Base-by-base conservation (phyloP, 768 basidiomycete species). In the Trametes sanguinea region DNA sequence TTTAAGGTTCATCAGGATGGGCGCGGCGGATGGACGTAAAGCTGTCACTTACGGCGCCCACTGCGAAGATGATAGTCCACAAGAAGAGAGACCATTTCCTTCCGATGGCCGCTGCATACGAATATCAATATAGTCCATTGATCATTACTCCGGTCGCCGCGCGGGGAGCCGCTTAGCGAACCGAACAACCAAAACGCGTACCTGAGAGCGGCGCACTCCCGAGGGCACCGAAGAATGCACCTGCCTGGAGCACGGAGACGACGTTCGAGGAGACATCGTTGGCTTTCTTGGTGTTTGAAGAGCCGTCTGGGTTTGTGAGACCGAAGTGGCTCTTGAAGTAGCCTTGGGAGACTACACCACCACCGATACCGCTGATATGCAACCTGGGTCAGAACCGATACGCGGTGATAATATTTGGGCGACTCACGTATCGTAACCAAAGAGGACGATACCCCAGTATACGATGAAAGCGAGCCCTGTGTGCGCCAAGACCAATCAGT, bases 201-300 rank as follows among this genome's bases (percentile, higher is more conserved):
- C 90, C 76, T 10, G 89, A 89, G 45, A 89, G 68, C 0, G 87
- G 88, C 1, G 88, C 88, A 65, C 86, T 87, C 9, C 82, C 81
- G 6, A 95, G 72, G 13, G 92, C 90, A 60, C 93, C 94, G 69
- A 94, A 94, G 81, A 94, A 94, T 0, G 91, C 90, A 10, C 92
- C 92, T 4, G 86, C 90, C 71, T 94, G 93, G 9, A 95, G 80
- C 4, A 94, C 90, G 3, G 93, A 91, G 16, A 95, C 94, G 45
- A 95, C 87, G 65, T 90, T 92, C 45, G 89, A 88, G 0, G 87
- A 87, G n/a, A 94, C 77, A 4, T 79, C 76, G 58, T 88, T 81
- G 17, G 73, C 66, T 40, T 76, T 73, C 27, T 63, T 63, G 22
- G 70, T 68, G 70, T 86, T 73, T 44, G 73, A 70, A 1, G 67